Evolutionary conservation across 768 basidiomycete species (phyloP), one percentile per base, ranked within the genome.

Genomic region (Xerocomellus amylosporus): DNA sequence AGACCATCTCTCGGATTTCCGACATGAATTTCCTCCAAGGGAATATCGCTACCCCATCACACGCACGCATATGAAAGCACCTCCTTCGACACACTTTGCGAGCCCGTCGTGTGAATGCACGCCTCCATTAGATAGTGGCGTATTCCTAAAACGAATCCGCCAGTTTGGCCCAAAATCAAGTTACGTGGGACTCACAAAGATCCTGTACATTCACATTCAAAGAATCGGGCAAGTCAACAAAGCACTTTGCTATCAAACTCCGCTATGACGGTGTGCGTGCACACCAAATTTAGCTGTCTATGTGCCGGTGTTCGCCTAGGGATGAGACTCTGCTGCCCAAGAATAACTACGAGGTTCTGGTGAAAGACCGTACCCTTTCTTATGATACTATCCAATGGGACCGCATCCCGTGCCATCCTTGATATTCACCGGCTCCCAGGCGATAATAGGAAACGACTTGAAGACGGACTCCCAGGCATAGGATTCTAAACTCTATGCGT

Each of bases 71-170:
- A 68, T 63, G 49, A 59, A 68, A 53, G 51, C 57, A 65, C 57
- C 42, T 22, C 49, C 40, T 33, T 19, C 19, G 30, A 37, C 31
- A 39, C 37, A 8, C 40, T 45, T 39, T 46, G 54, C 58, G 54
- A 51, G 51, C 51, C 48, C 61, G 28, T 45, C 63, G 67, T 67
- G 64, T 51, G 67, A 66, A 66, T 36, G 24, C 51, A 13, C 37
- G 31, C 41, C 52, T 52, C 19, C 44, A 31, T 40, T 36, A 54
- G 58, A 60, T 56, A 36, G 58, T 60, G 54, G 64, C 64, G 52
- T 26, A 37, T 3, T n/a, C 34, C 51, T 58, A 53, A 59, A 56
- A 58, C 53, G 50, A 47, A 28, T 26, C 30, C 19, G 22, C 15
- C 54, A 40, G 17, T 34, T 13, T 1, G n/a, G 20, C 42, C 40